Conservation (phyloP, 768 basidiomycete genomes). For the Hydnum rufescens region DNA sequence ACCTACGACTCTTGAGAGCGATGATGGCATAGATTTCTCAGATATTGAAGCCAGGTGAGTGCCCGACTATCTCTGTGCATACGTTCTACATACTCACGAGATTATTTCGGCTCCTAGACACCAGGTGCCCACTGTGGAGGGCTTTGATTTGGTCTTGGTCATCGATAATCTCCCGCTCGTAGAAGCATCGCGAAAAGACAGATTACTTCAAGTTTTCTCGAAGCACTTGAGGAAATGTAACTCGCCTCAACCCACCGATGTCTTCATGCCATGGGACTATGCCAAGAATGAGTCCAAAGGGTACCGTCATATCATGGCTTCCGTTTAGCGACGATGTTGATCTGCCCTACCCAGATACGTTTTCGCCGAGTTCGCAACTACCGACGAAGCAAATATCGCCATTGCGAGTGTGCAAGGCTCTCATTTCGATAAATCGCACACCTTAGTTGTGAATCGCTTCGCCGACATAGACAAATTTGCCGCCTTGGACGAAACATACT, state of each 20-base stretch:
- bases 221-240: conserved; percentile 80
- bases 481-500: conserved; percentile 55
- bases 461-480: conserved; percentile 74
- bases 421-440: conserved; percentile 75
- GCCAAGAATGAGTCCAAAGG: conserved; percentile 75
- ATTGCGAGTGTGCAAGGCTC: conserved; percentile 49
- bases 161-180: conserved; percentile 86
- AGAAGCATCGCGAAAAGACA: conserved; percentile 68
- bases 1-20: neutral
- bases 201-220: conserved; percentile 55
- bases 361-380: conserved; percentile 59
- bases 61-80: neutral
- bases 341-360: conserved; percentile 33
- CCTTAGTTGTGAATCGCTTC: conserved; percentile 70
- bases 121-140: conserved; percentile 61
- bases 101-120: conserved; percentile 87
- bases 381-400: conserved; percentile 51
- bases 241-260: conserved; percentile 51
- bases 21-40: conserved; percentile 1
- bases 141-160: conserved; percentile 79
- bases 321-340: neutral
- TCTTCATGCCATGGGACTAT: conserved; percentile 81
- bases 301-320: conserved; percentile 25
- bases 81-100: conserved; percentile 14
- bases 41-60: conserved; percentile 3